These are phyloP conservation scores for Galeopsis tetrahit DNA, from an alignment of 257 asterid species.

Conservation along the genomic window DNA sequence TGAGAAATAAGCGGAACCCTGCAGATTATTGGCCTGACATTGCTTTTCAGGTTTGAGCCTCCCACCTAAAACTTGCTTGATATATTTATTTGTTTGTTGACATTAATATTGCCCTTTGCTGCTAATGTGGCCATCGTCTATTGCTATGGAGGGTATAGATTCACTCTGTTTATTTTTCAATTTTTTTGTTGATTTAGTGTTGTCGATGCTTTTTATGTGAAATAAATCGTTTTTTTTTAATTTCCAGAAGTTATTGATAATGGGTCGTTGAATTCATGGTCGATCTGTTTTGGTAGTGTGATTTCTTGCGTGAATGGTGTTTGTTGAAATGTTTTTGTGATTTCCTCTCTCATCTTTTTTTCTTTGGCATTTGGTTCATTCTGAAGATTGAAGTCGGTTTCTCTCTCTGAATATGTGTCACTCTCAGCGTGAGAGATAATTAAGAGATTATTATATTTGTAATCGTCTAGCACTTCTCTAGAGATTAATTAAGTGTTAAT, in stretches of 20 bases:
- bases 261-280: slow-evolving; percentile 40
- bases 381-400: no score
- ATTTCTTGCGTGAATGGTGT: slow-evolving; percentile 23
- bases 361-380: no score
- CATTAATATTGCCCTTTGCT: slow-evolving; percentile 13
- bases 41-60: slow-evolving; percentile 72
- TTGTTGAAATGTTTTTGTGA: slow-evolving; percentile 13
- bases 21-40: slow-evolving; percentile 88
- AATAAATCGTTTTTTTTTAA: background rate
- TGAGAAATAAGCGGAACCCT: slow-evolving; percentile 64
- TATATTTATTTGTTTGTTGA: background rate
- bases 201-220: slow-evolving; percentile 40
- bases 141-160: slow-evolving; percentile 48
- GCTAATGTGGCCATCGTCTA: slow-evolving; percentile 39
- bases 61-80: slow-evolving; percentile 2
- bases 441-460: no score
- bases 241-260: slow-evolving; percentile 20
- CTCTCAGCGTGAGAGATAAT: no score
- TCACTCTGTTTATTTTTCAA: slow-evolving; percentile 3
- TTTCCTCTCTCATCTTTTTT: background rate
- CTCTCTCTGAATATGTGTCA: no score
- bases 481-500: no score
- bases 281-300: slow-evolving; percentile 49
- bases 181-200: background rate
- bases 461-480: no score